These are phyloP conservation scores for Phytopythium litorale DNA, from an alignment of 352 stramenopile species.

Conservation along the genomic window DNA sequence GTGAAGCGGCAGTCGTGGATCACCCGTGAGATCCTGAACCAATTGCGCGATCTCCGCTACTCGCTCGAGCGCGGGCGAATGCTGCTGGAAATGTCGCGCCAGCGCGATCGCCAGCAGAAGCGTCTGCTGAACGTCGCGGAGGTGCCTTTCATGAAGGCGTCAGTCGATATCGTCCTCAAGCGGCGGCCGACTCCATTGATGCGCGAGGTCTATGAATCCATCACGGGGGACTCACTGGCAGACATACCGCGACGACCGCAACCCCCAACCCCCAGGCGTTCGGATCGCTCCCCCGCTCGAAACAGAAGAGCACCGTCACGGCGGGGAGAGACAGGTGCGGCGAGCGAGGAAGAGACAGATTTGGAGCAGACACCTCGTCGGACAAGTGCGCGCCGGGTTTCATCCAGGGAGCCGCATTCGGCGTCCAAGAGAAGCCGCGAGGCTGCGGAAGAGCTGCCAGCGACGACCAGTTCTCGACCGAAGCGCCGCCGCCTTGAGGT, in stretches of 20 bases:
- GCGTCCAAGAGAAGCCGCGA: slow-evolving; percentile 3
- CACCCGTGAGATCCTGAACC: slow-evolving; percentile 63
- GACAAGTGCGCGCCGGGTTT: slow-evolving; percentile 1
- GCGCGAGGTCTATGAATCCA: slow-evolving; percentile 58
- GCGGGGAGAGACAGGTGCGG: not conserved
- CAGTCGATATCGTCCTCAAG: slow-evolving; percentile 75
- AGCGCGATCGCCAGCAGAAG: slow-evolving; percentile 84
- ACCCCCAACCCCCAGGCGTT: slow-evolving; percentile 9
- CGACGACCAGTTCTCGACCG: not conserved
- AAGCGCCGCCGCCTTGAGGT: slow-evolving; percentile 19
- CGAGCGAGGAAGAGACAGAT: slow-evolving; percentile 3
- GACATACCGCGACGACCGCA: slow-evolving; percentile 39
- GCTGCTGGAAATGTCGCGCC: slow-evolving; percentile 81
- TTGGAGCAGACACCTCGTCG: slow-evolving; percentile 5
- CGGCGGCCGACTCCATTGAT: slow-evolving; percentile 62
- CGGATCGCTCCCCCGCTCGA: not conserved
- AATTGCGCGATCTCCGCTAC: slow-evolving; percentile 72
- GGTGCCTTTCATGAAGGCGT: slow-evolving; percentile 58
- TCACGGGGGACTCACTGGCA: slow-evolving; percentile 53
- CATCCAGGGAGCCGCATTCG: not conserved
- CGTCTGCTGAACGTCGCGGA: slow-evolving; percentile 60
- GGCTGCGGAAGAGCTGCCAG: not conserved
- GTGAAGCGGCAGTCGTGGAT: slow-evolving; percentile 70
- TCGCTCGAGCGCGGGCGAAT: slow-evolving; percentile 78
- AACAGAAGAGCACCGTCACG: slow-evolving; percentile 1